phyloP scores from a whole-genome alignment of 129 eudicot species.

The Lonicera japonica region DNA sequence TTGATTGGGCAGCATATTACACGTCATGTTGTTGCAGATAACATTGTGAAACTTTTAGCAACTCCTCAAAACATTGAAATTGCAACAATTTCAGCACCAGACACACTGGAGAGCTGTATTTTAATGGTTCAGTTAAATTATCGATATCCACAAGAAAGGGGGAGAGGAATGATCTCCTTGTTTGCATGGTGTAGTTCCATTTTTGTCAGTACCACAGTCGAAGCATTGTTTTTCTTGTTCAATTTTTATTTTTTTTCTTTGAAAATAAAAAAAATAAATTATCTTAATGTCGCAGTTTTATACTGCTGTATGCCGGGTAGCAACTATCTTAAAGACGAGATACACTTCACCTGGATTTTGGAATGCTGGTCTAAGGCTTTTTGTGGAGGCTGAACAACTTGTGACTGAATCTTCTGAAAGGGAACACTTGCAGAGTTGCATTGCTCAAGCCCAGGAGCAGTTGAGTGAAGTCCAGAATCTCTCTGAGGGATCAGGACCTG shows the following conservation, averaged over 20 bases:
- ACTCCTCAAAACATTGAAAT: too few relatives aligned
- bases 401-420: conserved; percentile 48
- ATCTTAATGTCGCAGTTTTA: conserved; percentile 49
- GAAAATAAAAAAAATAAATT: too few relatives aligned
- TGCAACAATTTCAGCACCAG: too few relatives aligned
- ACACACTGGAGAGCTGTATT: too few relatives aligned
- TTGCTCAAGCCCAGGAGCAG: conserved; percentile 55
- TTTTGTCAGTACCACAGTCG: not conserved
- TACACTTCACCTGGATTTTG: conserved; percentile 85
- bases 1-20: too few relatives aligned
- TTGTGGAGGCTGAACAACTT: conserved; percentile 57
- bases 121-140: not conserved
- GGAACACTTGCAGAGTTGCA: conserved; percentile 53
- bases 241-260: too few relatives aligned
- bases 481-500: conserved; percentile 34
- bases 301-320: conserved; percentile 73
- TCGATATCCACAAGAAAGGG: not conserved
- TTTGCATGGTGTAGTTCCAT: not conserved
- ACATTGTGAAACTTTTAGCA: too few relatives aligned
- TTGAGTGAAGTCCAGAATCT: conserved; percentile 48
- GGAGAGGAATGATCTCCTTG: not conserved
- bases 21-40: too few relatives aligned
- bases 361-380: conserved; percentile 74
- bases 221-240: too few relatives aligned
- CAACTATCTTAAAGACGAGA: conserved; percentile 79